Base-by-base conservation (phyloP, 768 basidiomycete genomes). In the Lentinula lateritia region DNA sequence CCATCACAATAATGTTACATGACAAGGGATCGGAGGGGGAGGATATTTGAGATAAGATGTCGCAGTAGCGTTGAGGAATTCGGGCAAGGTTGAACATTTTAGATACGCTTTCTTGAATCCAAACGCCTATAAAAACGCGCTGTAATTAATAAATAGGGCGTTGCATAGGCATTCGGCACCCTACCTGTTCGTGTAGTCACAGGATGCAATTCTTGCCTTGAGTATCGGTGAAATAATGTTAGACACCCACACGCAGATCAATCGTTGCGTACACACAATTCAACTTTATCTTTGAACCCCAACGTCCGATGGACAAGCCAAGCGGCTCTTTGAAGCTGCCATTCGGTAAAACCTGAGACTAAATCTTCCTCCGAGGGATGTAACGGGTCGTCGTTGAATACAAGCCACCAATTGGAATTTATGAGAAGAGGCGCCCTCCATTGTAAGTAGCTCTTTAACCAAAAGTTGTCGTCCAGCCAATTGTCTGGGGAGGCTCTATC, bases 361-460 rank as follows among this genome's bases (percentile, higher is more conserved):
- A 60, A 6, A 75, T 71, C 1, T 67, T 52, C 35, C 5, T 48
- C 34, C 18, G 54, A 45, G 18, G 35, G 45, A 35, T 58, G 42
- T 8, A 46, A 16, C 18, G 80, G 69, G 72, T 97, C 94, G 63
- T 95, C 87, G 46, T 80, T 76, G 70, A 95, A 90, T 2, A 92
- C 79, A 23, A 97, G 77, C 95, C 95, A 98, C 95, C 95, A 98
- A 69, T 97, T 98, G 3, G 94, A 95, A 71, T 98, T 89, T 65
- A 98, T 75, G 60, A 91, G 78, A 10, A 98, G 76, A 0, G 95
- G 94, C 0, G 84, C 83, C 36, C 95, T 83, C 87, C 88, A 93
- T 73, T 92, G 89, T 53, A 90, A 86, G 72, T 98, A 98, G 1
- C 92, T 86, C 66, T 89, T 85, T 61, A 85, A 75, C 96, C 95